A percentile compares a stretch with the other conserved stretches of the same genome.
Evolutionary conservation across 2,329 filamentous ascomycete genomes (phyloP).

Genomic region (Aspergillus glaucus): DNA sequence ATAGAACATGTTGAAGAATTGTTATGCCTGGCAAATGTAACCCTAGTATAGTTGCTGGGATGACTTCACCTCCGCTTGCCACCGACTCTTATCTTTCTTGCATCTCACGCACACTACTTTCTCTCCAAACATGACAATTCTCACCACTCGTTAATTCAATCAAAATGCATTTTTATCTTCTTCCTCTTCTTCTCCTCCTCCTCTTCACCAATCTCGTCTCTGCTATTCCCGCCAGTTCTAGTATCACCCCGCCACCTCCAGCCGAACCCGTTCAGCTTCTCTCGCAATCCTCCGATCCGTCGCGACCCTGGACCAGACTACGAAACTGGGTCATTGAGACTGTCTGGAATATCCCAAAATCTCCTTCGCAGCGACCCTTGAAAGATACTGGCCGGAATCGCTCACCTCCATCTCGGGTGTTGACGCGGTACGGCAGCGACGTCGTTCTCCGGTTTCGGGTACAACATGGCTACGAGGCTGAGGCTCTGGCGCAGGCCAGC

Average conservation of each 20-base stretch:
- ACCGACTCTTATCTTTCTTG: background rate
- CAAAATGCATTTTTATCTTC: conserved; percentile 7
- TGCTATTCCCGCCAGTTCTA: conserved; percentile 32
- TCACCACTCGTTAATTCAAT: background rate
- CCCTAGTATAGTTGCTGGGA: background rate
- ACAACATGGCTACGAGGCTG: conserved; percentile 60
- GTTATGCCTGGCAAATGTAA: too few species aligned
- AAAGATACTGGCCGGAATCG: conserved; percentile 11
- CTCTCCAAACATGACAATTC: background rate
- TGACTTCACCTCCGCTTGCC: background rate
- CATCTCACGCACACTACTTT: background rate
- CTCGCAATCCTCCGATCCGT: conserved; percentile 21
- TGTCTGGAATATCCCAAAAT: conserved; percentile 35
- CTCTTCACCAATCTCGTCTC: conserved; percentile 14
- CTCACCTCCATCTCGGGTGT: conserved; percentile 31
- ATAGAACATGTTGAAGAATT: too few species aligned
- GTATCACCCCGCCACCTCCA: conserved; percentile 25
- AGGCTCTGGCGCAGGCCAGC: conserved; percentile 64
- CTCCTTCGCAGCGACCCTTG: conserved; percentile 14
- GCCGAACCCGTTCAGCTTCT: conserved; percentile 10
- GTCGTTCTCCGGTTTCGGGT: conserved; percentile 88
- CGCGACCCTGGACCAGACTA: conserved; percentile 33
- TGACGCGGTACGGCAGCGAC: conserved; percentile 63
- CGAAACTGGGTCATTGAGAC: conserved; percentile 39
- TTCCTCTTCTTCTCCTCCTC: conserved; percentile 11